Base-by-base conservation (phyloP, 805 yeast genomes). In the Candida arabinofermentans region DNA sequence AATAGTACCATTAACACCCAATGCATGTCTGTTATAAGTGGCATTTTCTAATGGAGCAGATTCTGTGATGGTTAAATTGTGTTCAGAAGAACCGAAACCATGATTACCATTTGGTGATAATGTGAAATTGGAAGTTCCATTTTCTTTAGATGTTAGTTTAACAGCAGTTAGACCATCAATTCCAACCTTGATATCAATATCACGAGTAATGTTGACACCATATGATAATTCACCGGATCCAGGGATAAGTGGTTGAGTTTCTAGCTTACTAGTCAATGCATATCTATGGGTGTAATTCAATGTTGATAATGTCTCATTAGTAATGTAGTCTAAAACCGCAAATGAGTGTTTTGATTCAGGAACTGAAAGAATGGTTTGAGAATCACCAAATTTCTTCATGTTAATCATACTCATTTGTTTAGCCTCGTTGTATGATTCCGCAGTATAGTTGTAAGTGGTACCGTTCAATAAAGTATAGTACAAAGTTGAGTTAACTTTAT, bases 81-180 rank as follows among this genome's bases (percentile, higher is more conserved):
- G 51, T 51, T 61, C 54, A 26, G 63, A 50, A 3, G 52, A 39
- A 7, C 77, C 79, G n/a, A 49, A 47, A 1, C 80, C 81, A 45
- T 64, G 58, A 48, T 74, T 74, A 3, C 78, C 78, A 8, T 43
- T 34, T n/a, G 71, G 71, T 6, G 74, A 60, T 3, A 74, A 34
- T 1, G 70, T 64, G 49, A 59, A 74, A 8, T 47, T 46, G 0
- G 81, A 71, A 2, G 72, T 63, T 18, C 80, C 81, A 34, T 67
- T 65, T 48, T 75, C 78, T 19, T 48, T 46, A 8, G 60, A 55
- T 22, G 48, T 41, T 21, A 64, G 46, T 9, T 58, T 47, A 41
- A 66, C 39, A 4, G 60, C 41, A 27, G 43, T 33, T 17, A 46
- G 16, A 34, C 62, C 59, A 46, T 60, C 40, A 14, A 54, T 34